Evolutionary conservation across 73 alveolate genomes (phyloP).

Genomic region (Stentor roeselii): DNA sequence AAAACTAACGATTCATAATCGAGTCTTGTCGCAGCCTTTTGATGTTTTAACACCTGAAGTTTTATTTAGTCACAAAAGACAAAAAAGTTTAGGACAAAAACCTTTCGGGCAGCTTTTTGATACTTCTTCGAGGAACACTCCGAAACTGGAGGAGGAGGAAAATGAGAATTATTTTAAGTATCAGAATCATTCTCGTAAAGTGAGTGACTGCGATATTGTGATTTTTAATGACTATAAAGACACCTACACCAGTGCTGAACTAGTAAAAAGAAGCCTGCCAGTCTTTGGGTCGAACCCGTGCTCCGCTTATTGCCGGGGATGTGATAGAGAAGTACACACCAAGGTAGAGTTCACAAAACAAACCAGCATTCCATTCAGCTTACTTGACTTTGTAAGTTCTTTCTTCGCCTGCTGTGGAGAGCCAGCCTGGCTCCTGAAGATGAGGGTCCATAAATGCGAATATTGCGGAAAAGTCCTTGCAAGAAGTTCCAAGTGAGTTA

Average conservation of each 20-base stretch:
- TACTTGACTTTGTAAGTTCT: background rate
- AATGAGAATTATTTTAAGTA: background rate
- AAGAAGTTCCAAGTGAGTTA: constrained; percentile 1
- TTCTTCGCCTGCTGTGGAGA: constrained; percentile 14
- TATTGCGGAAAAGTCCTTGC: background rate
- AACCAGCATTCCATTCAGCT: background rate
- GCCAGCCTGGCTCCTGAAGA: background rate
- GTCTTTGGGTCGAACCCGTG: constrained; percentile 21
- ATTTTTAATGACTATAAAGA: background rate
- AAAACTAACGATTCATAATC: background rate
- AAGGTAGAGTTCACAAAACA: background rate
- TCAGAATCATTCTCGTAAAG: background rate
- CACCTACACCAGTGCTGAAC: background rate
- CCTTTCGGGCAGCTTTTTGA: background rate
- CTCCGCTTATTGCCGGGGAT: background rate
- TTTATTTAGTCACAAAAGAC: background rate
- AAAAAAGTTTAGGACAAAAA: background rate
- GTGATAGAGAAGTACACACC: constrained; percentile 19
- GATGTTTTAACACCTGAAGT: background rate
- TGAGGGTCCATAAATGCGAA: background rate
- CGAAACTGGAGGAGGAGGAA: background rate
- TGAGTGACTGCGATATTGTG: constrained; percentile 18
- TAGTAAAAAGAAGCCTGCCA: constrained; percentile 4
- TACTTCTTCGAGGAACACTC: background rate
- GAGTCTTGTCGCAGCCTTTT: background rate